A percentile compares a stretch with the other conserved stretches of the same genome.
These are phyloP conservation scores for Venturia effusa DNA, from an alignment of 2,329 filamentous ascomycete species.

Conservation along the genomic window DNA sequence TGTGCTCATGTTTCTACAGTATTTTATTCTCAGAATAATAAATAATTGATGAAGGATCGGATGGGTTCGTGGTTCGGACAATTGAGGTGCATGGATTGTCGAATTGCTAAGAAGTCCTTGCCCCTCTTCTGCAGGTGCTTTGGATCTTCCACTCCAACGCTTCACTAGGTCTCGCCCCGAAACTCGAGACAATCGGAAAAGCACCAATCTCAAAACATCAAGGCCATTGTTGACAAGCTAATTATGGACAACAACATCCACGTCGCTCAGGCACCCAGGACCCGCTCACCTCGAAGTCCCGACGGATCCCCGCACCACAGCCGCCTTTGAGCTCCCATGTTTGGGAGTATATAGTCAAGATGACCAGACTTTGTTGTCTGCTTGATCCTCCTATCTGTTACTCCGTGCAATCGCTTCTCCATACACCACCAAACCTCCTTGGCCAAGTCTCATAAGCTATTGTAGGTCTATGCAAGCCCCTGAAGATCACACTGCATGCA, in stretches of 20 bases:
- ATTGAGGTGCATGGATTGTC: background rate
- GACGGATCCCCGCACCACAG: background rate
- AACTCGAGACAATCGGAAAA: background rate
- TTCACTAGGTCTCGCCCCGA: background rate
- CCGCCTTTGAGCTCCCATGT: background rate
- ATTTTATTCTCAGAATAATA: no score
- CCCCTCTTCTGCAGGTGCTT: background rate
- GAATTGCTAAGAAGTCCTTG: background rate
- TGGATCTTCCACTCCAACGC: background rate
- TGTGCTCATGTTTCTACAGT: background rate
- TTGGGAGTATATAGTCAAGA: slow-evolving; percentile 4
- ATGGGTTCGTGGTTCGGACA: background rate
- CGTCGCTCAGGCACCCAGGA: background rate
- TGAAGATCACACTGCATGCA: slow-evolving; percentile 1
- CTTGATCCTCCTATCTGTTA: background rate
- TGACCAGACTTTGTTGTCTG: background rate
- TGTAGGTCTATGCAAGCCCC: slow-evolving; percentile 3
- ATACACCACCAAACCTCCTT: background rate
- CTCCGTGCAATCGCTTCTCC: background rate
- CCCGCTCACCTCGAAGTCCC: background rate
- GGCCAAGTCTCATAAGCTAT: background rate
- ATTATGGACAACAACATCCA: background rate
- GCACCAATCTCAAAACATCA: background rate
- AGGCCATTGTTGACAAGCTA: background rate
- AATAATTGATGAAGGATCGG: background rate